These are phyloP conservation scores for Zymoseptoria ardabiliae DNA, from an alignment of 2,329 filamentous ascomycete species.

Conservation along the genomic window DNA sequence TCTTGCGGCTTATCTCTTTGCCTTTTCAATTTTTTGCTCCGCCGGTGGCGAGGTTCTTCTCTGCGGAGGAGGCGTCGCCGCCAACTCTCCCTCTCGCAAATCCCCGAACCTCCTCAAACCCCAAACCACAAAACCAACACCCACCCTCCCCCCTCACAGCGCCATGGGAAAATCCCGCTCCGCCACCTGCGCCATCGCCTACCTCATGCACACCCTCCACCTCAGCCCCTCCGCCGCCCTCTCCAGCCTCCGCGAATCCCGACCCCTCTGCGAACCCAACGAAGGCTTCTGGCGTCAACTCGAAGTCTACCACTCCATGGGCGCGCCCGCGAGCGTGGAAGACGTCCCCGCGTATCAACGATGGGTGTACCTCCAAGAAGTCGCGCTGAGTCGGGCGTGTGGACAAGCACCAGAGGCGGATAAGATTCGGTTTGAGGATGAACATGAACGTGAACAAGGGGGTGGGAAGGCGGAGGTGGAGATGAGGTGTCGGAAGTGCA, in stretches of 20 bases:
- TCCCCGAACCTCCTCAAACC: too few relatives aligned
- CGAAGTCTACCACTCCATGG: slow-evolving; percentile 79
- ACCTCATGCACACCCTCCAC: slow-evolving; percentile 58
- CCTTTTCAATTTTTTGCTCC: too few relatives aligned
- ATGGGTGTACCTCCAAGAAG: slow-evolving; percentile 60
- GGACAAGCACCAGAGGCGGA: slow-evolving; percentile 70
- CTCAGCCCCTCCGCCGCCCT: slow-evolving; percentile 58
- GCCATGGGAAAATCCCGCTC: slow-evolving; percentile 96
- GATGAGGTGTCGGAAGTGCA: slow-evolving; percentile 86
- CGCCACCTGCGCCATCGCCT: slow-evolving; percentile 75
- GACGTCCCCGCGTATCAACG: slow-evolving; percentile 71
- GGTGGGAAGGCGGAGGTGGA: slow-evolving; percentile 45
- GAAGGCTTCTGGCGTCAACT: slow-evolving; percentile 86
- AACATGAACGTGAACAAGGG: slow-evolving; percentile 37
- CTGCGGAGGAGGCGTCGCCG: too few relatives aligned
- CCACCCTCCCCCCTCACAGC: slow-evolving; percentile 35
- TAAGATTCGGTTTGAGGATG: slow-evolving; percentile 76
- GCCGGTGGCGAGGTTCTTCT: too few relatives aligned
- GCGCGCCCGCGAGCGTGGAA: slow-evolving; percentile 63
- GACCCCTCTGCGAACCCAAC: slow-evolving; percentile 82
- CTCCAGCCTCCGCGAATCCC: slow-evolving; percentile 58
- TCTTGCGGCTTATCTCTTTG: slow-evolving; percentile 4
- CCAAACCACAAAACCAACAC: background rate
- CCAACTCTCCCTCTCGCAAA: background rate
- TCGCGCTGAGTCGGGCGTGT: slow-evolving; percentile 61